Conservation (phyloP, 495 filamentous ascomycete genomes). For the Aspergillus leporis region DNA sequence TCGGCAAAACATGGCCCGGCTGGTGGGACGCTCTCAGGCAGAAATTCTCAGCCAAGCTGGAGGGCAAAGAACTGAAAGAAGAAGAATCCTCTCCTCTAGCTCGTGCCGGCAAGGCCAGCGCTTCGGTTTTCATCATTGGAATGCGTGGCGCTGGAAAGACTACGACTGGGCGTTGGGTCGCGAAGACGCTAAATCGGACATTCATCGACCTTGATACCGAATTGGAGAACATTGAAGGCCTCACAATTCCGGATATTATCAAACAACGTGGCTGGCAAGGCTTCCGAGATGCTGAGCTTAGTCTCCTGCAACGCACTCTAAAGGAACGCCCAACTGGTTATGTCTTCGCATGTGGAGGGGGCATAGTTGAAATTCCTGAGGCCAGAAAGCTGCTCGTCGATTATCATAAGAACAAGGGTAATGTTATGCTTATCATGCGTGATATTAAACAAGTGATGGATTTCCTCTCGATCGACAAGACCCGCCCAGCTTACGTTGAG, state of each 20-base stretch:
- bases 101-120: conserved; percentile 38
- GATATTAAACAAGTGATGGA: conserved; percentile 87
- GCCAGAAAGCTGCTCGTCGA: conserved; percentile 73
- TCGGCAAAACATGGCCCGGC: conserved; percentile 98
- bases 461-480: conserved; percentile 86
- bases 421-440: conserved; percentile 84
- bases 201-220: conserved; percentile 87
- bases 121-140: conserved; percentile 88
- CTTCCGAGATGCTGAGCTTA: conserved; percentile 80
- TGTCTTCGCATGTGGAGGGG: conserved; percentile 92
- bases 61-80: conserved; percentile 66
- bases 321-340: conserved; percentile 72
- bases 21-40: conserved; percentile 92
- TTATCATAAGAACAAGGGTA: conserved; percentile 79
- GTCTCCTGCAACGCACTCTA: conserved; percentile 68
- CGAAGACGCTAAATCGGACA: conserved; percentile 68
- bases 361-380: conserved; percentile 84
- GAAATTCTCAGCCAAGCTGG: conserved; percentile 70
- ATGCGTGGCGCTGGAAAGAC: conserved; percentile 99
- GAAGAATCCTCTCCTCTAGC: conserved; percentile 30
- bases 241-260: conserved; percentile 85
- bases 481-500: conserved; percentile 88
- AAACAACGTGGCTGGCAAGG: conserved; percentile 78
- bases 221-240: conserved; percentile 69
- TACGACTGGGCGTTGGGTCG: conserved; percentile 84